Evolutionary conservation across 345 rosid genomes (phyloP).

Genomic region (Populus simonii): DNA sequence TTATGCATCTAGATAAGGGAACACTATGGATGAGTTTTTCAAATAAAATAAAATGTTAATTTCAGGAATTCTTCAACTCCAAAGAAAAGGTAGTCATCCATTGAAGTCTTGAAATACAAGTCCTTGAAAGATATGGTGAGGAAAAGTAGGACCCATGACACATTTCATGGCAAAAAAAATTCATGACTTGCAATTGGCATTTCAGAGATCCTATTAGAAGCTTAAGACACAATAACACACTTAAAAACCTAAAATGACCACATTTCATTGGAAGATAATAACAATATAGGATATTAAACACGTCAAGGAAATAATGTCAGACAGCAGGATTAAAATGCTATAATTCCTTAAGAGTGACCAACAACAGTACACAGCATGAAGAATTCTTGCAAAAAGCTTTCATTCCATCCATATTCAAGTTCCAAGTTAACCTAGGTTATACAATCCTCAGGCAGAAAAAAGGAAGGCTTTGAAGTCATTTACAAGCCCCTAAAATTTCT

Average conservation of each 20-base stretch:
- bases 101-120: not conserved
- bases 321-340: not conserved
- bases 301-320: not conserved
- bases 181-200: not conserved
- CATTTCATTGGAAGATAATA: not conserved
- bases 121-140: not conserved
- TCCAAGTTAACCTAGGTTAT: not conserved
- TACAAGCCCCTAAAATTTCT: not conserved
- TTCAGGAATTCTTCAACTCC: not conserved
- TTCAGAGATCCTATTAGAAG: not conserved
- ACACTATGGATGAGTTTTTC: not conserved
- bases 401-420: not conserved
- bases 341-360: not conserved
- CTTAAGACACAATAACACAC: not conserved
- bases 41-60: not conserved
- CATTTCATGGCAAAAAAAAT: not conserved
- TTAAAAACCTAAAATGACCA: not conserved
- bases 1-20: not conserved
- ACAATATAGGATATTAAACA: not conserved
- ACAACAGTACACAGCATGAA: not conserved
- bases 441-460: not conserved
- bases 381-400: not conserved
- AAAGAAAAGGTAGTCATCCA: not conserved
- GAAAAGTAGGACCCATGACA: not conserved
- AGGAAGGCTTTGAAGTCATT: not conserved